Evolutionary conservation across 1,284 basidiomycete genomes (phyloP).

Genomic region (Termitomyces sp.): DNA sequence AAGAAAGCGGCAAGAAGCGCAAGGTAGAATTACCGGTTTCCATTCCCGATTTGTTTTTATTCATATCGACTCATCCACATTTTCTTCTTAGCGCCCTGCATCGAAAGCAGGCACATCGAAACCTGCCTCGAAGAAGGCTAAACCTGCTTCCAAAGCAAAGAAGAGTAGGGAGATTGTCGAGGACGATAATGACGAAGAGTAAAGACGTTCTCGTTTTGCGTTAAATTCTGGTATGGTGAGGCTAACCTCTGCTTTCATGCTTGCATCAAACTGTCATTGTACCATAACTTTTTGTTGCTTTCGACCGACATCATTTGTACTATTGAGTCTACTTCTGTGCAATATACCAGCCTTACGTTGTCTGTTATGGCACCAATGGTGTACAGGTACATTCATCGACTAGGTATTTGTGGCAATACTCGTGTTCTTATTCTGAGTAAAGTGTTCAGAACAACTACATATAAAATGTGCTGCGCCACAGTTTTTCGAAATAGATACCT

Average conservation of each 20-base stretch:
- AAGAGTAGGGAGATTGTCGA: conserved; percentile 36
- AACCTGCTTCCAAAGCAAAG: conserved; percentile 32
- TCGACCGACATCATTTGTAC: neutral
- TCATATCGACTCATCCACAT: neutral
- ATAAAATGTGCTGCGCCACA: neutral
- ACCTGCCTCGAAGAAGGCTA: conserved; percentile 33
- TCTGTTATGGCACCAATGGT: neutral
- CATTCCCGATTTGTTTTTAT: neutral
- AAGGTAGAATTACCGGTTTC: conserved; percentile 29
- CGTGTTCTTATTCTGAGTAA: too few species aligned
- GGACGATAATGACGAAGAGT: conserved; percentile 29
- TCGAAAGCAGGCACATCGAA: conserved; percentile 30
- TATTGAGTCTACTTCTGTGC: neutral
- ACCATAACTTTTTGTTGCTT: neutral
- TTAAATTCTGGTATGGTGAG: too few species aligned
- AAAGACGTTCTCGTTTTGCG: neutral
- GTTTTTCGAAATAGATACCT: neutral
- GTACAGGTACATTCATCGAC: neutral
- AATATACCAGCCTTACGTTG: neutral
- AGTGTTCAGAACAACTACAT: neutral
- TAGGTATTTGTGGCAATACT: neutral
- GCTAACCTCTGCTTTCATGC: conserved; percentile 10
- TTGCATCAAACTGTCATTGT: conserved; percentile 8
- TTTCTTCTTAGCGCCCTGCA: conserved; percentile 28
- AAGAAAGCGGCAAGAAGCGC: conserved; percentile 38